Percentiles rank a stretch among this genome's conserved stretches.
Evolutionary conservation across 176 grass and related monocot genomes (phyloP).

Genomic region (Alloteropsis semialata): DNA sequence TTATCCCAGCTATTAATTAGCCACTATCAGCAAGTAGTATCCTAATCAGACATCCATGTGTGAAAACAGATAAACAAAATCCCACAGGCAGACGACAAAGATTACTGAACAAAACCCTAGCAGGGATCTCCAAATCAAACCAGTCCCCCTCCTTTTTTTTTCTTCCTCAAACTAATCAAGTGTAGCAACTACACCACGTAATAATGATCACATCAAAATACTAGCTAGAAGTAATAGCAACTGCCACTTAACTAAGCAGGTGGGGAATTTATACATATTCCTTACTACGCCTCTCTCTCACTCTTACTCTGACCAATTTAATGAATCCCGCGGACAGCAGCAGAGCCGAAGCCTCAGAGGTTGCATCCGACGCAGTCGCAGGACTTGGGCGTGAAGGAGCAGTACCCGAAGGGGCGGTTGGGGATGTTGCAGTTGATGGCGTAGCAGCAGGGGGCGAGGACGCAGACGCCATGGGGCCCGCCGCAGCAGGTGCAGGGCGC

Average conservation of each 20-base stretch:
- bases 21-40: conserved; percentile 17
- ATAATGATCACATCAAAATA: conserved; percentile 43
- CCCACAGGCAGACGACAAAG: not conserved
- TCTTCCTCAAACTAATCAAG: conserved; percentile 7
- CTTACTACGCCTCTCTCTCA: conserved; percentile 4
- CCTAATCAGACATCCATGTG: conserved; percentile 4
- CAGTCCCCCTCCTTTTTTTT: not conserved
- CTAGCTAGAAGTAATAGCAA: conserved; percentile 35
- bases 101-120: not conserved
- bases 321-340: not conserved
- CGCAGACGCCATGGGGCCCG: conserved; percentile 55
- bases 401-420: conserved; percentile 93
- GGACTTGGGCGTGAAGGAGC: conserved; percentile 84
- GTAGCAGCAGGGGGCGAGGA: conserved; percentile 92
- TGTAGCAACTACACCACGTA: conserved; percentile 32
- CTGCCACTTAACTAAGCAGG: conserved; percentile 19
- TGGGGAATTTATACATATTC: conserved; percentile 29
- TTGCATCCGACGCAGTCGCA: conserved; percentile 75
- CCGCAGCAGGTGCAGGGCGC: conserved; percentile 94
- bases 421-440: conserved; percentile 99
- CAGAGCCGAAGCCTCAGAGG: conserved; percentile 36
- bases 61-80: not conserved
- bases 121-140: conserved; percentile 18
- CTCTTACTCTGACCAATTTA: not conserved
- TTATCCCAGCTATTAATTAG: not conserved